Evolutionary conservation across 2,329 filamentous ascomycete species (phyloP).

Genomic region (Neurospora sp.): DNA sequence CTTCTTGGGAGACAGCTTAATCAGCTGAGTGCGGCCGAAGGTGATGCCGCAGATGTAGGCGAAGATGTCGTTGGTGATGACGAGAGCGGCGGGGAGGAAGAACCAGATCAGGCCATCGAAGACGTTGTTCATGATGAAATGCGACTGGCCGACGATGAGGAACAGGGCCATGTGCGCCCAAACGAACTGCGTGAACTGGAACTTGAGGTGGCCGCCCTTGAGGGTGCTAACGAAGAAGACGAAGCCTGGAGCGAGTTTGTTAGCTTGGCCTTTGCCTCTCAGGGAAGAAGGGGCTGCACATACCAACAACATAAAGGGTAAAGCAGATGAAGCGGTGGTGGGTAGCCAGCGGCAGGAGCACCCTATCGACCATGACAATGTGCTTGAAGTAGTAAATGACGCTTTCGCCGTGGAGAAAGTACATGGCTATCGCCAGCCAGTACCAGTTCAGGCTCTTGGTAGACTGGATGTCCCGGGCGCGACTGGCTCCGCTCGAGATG

Average conservation of each 20-base stretch:
- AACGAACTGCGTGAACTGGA: constrained; percentile 98
- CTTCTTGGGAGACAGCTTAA: constrained; percentile 98
- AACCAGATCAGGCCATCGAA: constrained; percentile 99
- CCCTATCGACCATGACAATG: constrained; percentile 87
- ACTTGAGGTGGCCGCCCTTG: constrained; percentile 91
- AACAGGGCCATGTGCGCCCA: constrained; percentile 99
- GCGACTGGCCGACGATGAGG: constrained; percentile 92
- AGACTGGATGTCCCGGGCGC: constrained; percentile 80
- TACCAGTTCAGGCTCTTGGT: constrained; percentile 99
- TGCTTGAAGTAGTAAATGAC: constrained; percentile 99
- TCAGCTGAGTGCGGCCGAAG: constrained; percentile 90
- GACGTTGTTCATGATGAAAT: constrained; percentile 99
- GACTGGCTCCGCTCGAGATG: constrained; percentile 88
- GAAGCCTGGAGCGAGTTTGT: constrained; percentile 54
- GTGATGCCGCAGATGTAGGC: constrained; percentile 97
- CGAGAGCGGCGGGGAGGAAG: constrained; percentile 86
- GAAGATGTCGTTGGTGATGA: constrained; percentile 98
- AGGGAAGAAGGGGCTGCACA: constrained; percentile 22
- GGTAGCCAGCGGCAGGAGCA: constrained; percentile 84
- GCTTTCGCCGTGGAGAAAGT: constrained; percentile 96
- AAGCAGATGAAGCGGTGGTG: constrained; percentile 99
- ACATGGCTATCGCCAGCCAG: constrained; percentile 97
- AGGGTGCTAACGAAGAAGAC: constrained; percentile 95
- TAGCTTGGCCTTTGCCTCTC: neutral
- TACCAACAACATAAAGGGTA: constrained; percentile 93